Evolutionary conservation across 306 rosid species (phyloP).

Genomic region (Lablab purpureus): DNA sequence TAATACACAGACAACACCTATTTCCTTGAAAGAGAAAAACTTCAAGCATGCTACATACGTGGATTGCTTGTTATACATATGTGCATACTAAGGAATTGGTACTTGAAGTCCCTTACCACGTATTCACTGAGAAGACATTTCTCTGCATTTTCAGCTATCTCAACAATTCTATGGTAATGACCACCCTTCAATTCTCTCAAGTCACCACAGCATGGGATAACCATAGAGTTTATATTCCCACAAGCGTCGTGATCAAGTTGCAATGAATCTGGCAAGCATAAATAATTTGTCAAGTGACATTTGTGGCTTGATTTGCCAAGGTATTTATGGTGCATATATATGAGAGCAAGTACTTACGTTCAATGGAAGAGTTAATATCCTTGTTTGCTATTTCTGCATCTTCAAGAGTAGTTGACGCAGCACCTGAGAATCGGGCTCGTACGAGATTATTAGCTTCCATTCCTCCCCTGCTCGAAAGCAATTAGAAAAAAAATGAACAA

Average conservation of each 20-base stretch:
- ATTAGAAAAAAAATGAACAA: constrained; percentile 23
- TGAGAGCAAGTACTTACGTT: constrained; percentile 65
- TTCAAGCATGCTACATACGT: background rate
- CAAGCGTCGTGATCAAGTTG: constrained; percentile 95
- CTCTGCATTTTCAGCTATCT: constrained; percentile 92
- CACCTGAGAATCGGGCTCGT: constrained; percentile 73
- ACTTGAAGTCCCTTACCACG: constrained; percentile 57
- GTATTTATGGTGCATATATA: constrained; percentile 3
- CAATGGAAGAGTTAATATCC: constrained; percentile 82
- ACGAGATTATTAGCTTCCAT: constrained; percentile 77
- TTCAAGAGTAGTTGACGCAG: constrained; percentile 79
- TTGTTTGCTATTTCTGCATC: constrained; percentile 83
- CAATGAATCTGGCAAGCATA: constrained; percentile 80
- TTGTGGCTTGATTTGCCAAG: background rate
- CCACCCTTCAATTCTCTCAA: constrained; percentile 90
- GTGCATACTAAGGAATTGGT: constrained; percentile 4
- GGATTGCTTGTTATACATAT: background rate
- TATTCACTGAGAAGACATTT: constrained; percentile 83
- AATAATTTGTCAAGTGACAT: constrained; percentile 42
- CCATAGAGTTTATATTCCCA: constrained; percentile 81
- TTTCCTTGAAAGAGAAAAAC: background rate
- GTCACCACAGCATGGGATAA: constrained; percentile 88
- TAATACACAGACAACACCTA: background rate
- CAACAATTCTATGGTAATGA: constrained; percentile 87
- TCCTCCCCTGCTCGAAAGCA: constrained; percentile 67